Evolutionary conservation across 106 monocot species (phyloP).

Genomic region (Dendrobium officinale): DNA sequence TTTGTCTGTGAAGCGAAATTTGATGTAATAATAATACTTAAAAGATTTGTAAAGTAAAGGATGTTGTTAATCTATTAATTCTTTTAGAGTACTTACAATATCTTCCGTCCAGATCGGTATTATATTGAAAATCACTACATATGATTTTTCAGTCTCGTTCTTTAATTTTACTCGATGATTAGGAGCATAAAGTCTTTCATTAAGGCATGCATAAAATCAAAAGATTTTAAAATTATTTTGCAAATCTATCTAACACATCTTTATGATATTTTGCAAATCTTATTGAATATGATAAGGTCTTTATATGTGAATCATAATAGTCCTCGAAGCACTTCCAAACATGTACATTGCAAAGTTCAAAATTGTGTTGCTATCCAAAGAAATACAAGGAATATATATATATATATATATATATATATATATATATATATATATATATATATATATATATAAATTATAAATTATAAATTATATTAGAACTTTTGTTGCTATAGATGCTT

Average conservation of each 20-base stretch:
- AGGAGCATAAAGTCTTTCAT: constrained; percentile 15
- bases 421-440: too few relatives aligned
- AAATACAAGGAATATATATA: too few relatives aligned
- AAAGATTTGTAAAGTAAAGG: constrained; percentile 8
- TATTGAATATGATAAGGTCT: not conserved
- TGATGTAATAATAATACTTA: constrained; percentile 3
- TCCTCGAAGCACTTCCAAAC: too few relatives aligned
- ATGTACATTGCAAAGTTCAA: too few relatives aligned
- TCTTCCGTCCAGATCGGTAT: not conserved
- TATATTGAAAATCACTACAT: not conserved
- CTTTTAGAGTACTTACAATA: constrained; percentile 3
- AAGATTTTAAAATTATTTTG: not conserved
- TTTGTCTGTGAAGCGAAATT: constrained; percentile 5
- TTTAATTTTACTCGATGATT: not conserved
- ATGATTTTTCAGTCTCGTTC: not conserved
- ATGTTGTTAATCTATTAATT: constrained; percentile 20
- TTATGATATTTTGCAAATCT: not conserved
- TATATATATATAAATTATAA: too few relatives aligned
- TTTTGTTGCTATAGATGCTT: not conserved
- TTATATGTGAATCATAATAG: too few relatives aligned
- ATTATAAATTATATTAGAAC: not conserved
- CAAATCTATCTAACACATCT: not conserved
- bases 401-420: too few relatives aligned
- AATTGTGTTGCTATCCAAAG: too few relatives aligned
- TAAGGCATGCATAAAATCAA: constrained; percentile 1